Evolutionary conservation across 2,329 filamentous ascomycete species (phyloP).

Genomic region (Paraphoma sp.): DNA sequence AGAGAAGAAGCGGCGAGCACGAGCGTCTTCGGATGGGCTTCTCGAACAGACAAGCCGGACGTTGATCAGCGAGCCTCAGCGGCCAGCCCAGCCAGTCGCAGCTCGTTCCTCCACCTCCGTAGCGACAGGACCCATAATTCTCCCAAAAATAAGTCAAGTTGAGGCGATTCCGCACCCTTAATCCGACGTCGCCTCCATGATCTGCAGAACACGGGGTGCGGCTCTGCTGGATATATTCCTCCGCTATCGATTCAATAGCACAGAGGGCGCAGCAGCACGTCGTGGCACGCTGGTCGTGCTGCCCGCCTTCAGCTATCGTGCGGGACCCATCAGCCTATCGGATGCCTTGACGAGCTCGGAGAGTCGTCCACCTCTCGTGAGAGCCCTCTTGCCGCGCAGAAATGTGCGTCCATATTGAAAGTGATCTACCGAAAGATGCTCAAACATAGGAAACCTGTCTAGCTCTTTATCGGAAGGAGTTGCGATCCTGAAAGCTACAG

Average conservation of each 20-base stretch:
- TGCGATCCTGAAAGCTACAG: background rate
- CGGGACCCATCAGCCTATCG: constrained; percentile 4
- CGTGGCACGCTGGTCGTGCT: background rate
- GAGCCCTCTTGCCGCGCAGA: background rate
- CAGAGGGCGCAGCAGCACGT: constrained; percentile 4
- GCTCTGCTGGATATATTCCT: background rate
- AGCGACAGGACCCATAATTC: background rate
- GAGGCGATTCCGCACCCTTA: constrained; percentile 14
- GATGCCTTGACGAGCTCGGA: constrained; percentile 3
- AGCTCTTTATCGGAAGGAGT: too few relatives aligned
- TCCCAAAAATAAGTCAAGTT: constrained; percentile 17
- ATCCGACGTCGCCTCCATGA: constrained; percentile 18
- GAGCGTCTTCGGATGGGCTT: constrained; percentile 18
- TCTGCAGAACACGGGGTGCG: background rate
- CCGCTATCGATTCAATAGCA: constrained; percentile 8
- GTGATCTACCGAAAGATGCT: too few relatives aligned
- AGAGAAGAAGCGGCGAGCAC: constrained; percentile 2
- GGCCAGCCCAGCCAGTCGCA: constrained; percentile 6
- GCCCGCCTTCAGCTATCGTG: background rate
- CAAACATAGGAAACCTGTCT: too few relatives aligned
- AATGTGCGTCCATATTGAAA: too few relatives aligned
- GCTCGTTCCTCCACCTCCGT: background rate
- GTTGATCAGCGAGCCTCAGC: constrained; percentile 11
- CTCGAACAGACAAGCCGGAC: constrained; percentile 23
- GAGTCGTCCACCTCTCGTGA: constrained; percentile 2